Conservation (phyloP, 108 stramenopile species). For the Skeletonema grethae region DNA sequence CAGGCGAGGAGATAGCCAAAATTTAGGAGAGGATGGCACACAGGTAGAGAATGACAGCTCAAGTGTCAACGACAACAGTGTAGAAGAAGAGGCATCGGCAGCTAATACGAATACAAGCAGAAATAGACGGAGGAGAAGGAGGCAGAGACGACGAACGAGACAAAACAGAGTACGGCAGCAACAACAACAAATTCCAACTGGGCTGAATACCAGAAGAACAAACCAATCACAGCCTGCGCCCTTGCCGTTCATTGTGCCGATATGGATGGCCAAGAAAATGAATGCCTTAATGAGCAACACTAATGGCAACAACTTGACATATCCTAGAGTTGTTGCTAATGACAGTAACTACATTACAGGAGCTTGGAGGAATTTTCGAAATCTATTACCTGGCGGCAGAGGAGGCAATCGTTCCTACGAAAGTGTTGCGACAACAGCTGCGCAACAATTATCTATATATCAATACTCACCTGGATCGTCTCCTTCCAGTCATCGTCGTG, state of each 20-base stretch:
- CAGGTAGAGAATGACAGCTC: neutral
- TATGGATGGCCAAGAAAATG: conserved; percentile 42
- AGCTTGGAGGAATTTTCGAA: conserved; percentile 1
- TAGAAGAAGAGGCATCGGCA: neutral
- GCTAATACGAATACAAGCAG: neutral
- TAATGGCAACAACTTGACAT: conserved; percentile 2
- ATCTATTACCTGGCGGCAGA: neutral
- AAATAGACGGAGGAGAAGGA: neutral
- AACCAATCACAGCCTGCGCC: neutral
- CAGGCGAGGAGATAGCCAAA: neutral
- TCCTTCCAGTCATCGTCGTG: conserved; percentile 6
- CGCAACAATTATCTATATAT: neutral
- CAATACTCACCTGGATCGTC: conserved; percentile 3
- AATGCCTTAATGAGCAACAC: conserved; percentile 18
- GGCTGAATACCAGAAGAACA: neutral
- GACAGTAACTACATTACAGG: neutral
- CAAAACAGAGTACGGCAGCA: neutral
- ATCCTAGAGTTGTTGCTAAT: neutral
- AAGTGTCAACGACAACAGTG: neutral
- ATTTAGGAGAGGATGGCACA: neutral
- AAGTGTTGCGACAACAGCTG: neutral
- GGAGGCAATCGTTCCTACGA: conserved; percentile 1
- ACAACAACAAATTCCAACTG: neutral
- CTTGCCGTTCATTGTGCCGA: conserved; percentile 43
- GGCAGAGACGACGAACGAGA: neutral